Evolutionary conservation across 805 yeast species (phyloP), one percentile per base, ranked within the genome.

Genomic region (Torulaspora maleeae): DNA sequence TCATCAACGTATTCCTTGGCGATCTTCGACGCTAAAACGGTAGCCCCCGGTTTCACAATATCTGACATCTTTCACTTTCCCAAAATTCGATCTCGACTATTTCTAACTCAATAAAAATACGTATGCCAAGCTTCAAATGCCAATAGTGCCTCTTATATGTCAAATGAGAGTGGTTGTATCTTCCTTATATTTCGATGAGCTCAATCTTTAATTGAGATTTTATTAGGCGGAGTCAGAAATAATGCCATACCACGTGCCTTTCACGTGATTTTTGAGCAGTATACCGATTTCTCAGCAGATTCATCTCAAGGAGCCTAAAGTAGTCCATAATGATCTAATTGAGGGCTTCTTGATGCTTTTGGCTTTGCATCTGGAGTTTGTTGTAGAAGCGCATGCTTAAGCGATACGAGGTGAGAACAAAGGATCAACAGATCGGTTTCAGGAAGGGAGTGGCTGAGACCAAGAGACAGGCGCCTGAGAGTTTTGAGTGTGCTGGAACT

Each of bases 1-100:
- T 93, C 98, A 36, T 79, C 80, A 17, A 79, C 76, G 64, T 78
- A 93, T 5, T 81, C 76, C 60, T 90, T 89, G 40, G 98, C 93
- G 22, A 93, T 85, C 37, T 82, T 78, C 11, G 95, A 81, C 4
- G 99, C 97, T 50, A 90, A 70, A 32, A 91, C 82, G 36, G 95
- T 86, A 68, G 84, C 79, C 47, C 91, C 89, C 15, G 89, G 66
- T 38, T 60, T 59, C 10, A 33, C 29, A 12, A 19, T 19, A 17
- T 24, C 27, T 9, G 44, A 20, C 16, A 15, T 19, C 9, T 12
- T 16, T 7, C 17, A 32, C 12, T 16, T 5, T 32, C 12, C 11
- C 35, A 32, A 12, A 32, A 9, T 15, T 32, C n/a, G 12, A 16
- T 9, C 25, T 8, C 10, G 25, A 22, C 25, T 4, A 22, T 22